Base-by-base conservation (phyloP, 2,329 filamentous ascomycete species). In the Neonectria neomacrospora region DNA sequence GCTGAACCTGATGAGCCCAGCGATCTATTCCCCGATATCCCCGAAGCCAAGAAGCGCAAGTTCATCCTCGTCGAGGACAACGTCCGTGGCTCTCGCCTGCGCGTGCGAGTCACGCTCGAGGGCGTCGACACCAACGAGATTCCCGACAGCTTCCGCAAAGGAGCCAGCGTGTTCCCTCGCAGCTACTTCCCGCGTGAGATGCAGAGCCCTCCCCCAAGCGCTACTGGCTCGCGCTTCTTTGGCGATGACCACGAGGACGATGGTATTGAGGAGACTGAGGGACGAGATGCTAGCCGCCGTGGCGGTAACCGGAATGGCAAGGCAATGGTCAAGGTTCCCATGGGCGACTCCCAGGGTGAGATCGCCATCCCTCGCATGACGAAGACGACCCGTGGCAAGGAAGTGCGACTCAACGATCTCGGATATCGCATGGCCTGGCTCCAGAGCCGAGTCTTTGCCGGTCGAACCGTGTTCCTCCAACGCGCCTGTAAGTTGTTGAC, bases 371-470 rank as follows among this genome's bases (percentile, higher is more conserved):
- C 94, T 26, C 86, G 89, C 62, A 89, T 94, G 78, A 89, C 89
- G 53, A 89, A 87, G 74, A 82, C 83, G 47, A 87, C 88, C 69
- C 88, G 93, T 53, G 87, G 85, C 53, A 96, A 93, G 80, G 95
- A 98, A 76, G 89, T 96, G n/a, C 88, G 92, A 52, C 82, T 98
- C 65, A 98, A 98, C 75, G 94, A 98, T 75, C 82, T 98, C 48
- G 95, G 94, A 2, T 97, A 96, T 77, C 89, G 95, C 50, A 96
- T 99, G 92, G 94, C 93, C 52, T 99, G 96, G 95, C 90, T 94
- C 58, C 95, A 98, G 81, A 96, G 94, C 77, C 86, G 95, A 73
- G 92, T 95, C 11, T 97, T 98, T 81, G 90, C 94, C 1, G 92
- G 91, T 12, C 87, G 93, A 71, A 93, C 91, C 42, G 84, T 97